Conservation (phyloP, 805 yeast genomes). For the Jamesozyma gamospora region DNA sequence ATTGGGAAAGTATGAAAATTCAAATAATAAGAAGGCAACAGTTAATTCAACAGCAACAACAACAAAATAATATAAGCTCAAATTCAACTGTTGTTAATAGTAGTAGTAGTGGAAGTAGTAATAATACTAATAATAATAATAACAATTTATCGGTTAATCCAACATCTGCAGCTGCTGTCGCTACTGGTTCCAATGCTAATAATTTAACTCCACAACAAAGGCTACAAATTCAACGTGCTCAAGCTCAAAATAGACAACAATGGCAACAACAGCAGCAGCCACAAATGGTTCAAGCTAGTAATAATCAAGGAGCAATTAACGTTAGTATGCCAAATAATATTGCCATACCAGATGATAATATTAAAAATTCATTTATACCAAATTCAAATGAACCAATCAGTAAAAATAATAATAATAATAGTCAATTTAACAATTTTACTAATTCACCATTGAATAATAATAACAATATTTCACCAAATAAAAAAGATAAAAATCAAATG, state of each 20-base stretch:
- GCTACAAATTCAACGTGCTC: conserved; percentile 13
- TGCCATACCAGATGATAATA: background rate
- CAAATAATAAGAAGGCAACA: conserved; percentile 35
- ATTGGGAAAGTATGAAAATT: conserved; percentile 64
- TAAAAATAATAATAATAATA: background rate
- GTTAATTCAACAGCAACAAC: conserved; percentile 32
- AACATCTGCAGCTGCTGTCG: background rate
- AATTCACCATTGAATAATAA: conserved; percentile 2
- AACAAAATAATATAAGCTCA: conserved; percentile 13
- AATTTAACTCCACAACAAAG: conserved; percentile 9
- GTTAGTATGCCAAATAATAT: background rate
- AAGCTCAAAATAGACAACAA: conserved; percentile 22
- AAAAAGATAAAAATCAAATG: background rate
- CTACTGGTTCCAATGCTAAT: conserved; percentile 1
- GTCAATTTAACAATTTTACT: background rate
- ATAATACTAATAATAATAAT: no score
- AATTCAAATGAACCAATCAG: background rate
- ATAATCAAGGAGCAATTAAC: background rate
- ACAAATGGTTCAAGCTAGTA: background rate
- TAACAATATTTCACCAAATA: background rate
- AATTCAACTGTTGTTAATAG: no score
- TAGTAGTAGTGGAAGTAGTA: no score
- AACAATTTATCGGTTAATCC: background rate
- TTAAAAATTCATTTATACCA: conserved; percentile 1
- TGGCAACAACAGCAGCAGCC: conserved; percentile 14